A percentile compares a stretch with the other conserved stretches of the same genome.
These are phyloP conservation scores for Kappamyces sp. DNA, from an alignment of 192 early-diverging fungal genomes.

Conservation along the genomic window DNA sequence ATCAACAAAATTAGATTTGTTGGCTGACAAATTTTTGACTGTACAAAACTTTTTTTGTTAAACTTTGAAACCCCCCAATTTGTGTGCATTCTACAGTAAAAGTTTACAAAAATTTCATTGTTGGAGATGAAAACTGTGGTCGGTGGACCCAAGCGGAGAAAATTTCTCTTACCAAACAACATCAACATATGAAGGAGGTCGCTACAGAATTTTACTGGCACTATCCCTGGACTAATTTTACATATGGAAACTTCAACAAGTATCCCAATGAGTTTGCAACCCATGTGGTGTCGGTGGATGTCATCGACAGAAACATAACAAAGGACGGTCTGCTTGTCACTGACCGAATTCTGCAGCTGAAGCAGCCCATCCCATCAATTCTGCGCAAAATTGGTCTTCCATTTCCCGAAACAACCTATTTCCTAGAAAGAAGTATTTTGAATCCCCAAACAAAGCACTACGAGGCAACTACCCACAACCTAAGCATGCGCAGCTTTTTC, in stretches of 20 bases:
- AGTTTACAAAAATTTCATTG: no score
- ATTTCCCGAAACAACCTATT: constrained; percentile 63
- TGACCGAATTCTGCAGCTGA: constrained; percentile 82
- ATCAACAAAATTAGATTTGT: no score
- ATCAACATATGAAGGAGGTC: constrained; percentile 64
- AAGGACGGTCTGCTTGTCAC: constrained; percentile 77
- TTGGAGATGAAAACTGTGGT: no score
- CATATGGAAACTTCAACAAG: constrained; percentile 85
- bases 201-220: constrained; percentile 64
- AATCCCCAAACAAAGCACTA: constrained; percentile 70
- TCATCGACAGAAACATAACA: constrained; percentile 74
- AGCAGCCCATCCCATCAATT: constrained; percentile 78
- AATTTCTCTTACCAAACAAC: no score
- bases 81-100: no score
- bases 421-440: constrained; percentile 82
- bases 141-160: no score
- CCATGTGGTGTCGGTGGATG: constrained; percentile 89
- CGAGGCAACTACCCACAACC: constrained; percentile 74
- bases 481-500: constrained; percentile 79
- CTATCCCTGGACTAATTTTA: constrained; percentile 64
- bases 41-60: no score
- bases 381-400: constrained; percentile 49
- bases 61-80: no score
- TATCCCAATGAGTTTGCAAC: constrained; percentile 92
- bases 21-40: no score